A percentile compares a stretch with the other conserved stretches of the same genome.
phyloP scores from a whole-genome alignment of 495 filamentous ascomycete genomes.

The Annulohypoxylon bovei region DNA sequence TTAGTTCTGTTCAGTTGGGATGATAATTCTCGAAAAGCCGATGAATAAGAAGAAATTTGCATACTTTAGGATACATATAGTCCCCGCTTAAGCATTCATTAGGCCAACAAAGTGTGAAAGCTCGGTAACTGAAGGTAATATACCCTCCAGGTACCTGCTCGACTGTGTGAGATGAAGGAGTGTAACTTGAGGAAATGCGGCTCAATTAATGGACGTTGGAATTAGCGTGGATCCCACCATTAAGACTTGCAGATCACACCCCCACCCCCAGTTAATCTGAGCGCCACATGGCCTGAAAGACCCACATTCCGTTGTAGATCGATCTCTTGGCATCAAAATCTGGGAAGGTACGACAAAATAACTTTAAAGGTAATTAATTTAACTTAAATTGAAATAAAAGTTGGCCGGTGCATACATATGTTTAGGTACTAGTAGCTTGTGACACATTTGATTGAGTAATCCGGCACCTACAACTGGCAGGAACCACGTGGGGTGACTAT shows the following conservation, averaged over 20 bases:
- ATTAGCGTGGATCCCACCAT: constrained; percentile 9
- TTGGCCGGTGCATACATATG: background rate
- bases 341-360: background rate
- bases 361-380: background rate
- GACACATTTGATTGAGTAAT: no score
- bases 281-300: background rate
- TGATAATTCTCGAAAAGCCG: background rate
- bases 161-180: background rate
- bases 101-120: background rate
- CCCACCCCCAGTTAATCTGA: background rate
- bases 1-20: background rate
- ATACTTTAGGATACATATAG: background rate
- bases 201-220: constrained; percentile 25
- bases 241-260: background rate
- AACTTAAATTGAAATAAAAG: background rate
- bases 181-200: constrained; percentile 10
- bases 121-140: background rate
- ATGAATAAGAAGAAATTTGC: background rate
- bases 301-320: background rate
- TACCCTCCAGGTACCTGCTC: background rate
- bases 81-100: background rate
- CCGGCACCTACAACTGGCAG: no score
- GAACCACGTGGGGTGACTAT: background rate
- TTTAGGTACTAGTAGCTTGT: no score
- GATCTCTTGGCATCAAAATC: constrained; percentile 1